Evolutionary conservation across 352 stramenopile genomes (phyloP).

Genomic region (Thraustotheca clavata): DNA sequence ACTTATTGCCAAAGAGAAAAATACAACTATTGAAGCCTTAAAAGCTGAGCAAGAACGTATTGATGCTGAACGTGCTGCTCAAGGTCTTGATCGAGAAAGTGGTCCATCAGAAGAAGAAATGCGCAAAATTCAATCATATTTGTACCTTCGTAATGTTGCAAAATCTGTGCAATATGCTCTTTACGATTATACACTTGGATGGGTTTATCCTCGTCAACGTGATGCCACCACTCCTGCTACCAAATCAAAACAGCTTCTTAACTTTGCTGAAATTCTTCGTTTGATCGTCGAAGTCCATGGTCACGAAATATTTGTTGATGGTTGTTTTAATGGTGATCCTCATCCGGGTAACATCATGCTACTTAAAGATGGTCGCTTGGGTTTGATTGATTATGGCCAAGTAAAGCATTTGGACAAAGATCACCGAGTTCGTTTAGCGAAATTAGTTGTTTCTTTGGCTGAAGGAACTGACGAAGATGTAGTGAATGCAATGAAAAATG

Average conservation of each 20-base stretch:
- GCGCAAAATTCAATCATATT: slow-evolving; percentile 38
- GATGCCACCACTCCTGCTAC: slow-evolving; percentile 28
- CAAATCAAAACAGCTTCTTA: slow-evolving; percentile 48
- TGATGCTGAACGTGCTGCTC: slow-evolving; percentile 49
- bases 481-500: slow-evolving; percentile 55
- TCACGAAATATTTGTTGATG: slow-evolving; percentile 89
- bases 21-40: slow-evolving; percentile 81
- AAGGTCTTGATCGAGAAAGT: slow-evolving; percentile 62
- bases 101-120: slow-evolving; percentile 53
- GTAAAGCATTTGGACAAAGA: slow-evolving; percentile 76
- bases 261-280: slow-evolving; percentile 76
- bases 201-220: slow-evolving; percentile 38
- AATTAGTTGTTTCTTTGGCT: slow-evolving; percentile 76
- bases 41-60: slow-evolving; percentile 63
- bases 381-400: slow-evolving; percentile 90
- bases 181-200: slow-evolving; percentile 85
- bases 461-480: slow-evolving; percentile 65
- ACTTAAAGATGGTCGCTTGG: slow-evolving; percentile 80
- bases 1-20: slow-evolving; percentile 73
- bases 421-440: slow-evolving; percentile 60
- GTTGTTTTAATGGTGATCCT: slow-evolving; percentile 89
- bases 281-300: slow-evolving; percentile 86
- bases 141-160: slow-evolving; percentile 35
- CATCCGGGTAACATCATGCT: slow-evolving; percentile 89
- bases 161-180: slow-evolving; percentile 33